Evolutionary conservation across 768 basidiomycete genomes (phyloP).

Genomic region (Pleurotus eryngii): DNA sequence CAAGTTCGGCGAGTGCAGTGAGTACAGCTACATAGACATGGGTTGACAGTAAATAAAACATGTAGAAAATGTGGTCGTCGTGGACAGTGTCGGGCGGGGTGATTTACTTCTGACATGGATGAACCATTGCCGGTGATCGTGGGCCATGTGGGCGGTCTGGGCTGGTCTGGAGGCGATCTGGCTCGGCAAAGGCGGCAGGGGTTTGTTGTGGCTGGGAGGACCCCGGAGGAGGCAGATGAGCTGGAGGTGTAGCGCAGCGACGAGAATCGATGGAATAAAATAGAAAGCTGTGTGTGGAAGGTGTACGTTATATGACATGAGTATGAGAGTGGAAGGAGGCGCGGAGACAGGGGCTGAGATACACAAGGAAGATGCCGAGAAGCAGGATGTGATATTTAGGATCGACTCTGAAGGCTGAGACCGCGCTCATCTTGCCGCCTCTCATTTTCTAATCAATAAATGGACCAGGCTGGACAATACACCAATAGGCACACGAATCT

Average conservation of each 20-base stretch:
- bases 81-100: neutral
- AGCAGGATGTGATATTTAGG: neutral
- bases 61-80: too few species aligned
- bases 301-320: too few species aligned
- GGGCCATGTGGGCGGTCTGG: neutral
- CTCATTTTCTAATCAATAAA: neutral
- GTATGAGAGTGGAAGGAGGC: neutral
- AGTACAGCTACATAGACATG: too few species aligned
- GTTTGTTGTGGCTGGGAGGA: too few species aligned
- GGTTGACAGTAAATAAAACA: too few species aligned
- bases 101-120: neutral
- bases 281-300: too few species aligned
- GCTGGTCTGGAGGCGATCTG: neutral
- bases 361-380: neutral
- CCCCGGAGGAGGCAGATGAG: too few species aligned
- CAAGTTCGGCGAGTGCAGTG: too few species aligned
- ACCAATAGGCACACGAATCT: constrained; percentile 11
- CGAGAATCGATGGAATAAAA: too few species aligned
- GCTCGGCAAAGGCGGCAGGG: neutral
- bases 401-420: neutral
- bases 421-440: constrained; percentile 2
- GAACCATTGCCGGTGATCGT: neutral
- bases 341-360: neutral
- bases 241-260: too few species aligned
- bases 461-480: constrained; percentile 12